Evolutionary conservation across 1,284 basidiomycete species (phyloP), one percentile per base, ranked within the genome.

Genomic region (Cystobasidium sp.): DNA sequence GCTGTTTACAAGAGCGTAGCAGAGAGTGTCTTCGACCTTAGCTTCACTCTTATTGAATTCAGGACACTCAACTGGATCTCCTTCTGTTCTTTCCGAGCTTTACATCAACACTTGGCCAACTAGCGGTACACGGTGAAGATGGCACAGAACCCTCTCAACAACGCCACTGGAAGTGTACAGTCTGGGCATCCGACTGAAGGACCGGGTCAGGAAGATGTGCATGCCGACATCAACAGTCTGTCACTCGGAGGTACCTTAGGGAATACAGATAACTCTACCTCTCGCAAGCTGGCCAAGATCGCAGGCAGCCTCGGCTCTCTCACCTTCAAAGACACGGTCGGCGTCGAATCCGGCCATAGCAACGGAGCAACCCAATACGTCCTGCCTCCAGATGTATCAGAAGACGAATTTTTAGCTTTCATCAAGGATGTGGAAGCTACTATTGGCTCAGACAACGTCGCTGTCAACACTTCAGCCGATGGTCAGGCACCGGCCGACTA

Each of bases 401-500:
- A 73, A 39, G 64, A 55, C 24, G 44, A 49, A 6, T 77, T 77
- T 49, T 56, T 72, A 39, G 20, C 47, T 7, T 75, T 75, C 4
- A 75, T 77, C 12, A 73, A 55, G 3, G 75, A 75, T 39, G 43
- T 76, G 10, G 52, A 75, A 20, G 20, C 43, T 12, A 10, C 59
- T 1, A n/a, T 76, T 12, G 76, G 76, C 22, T 47, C 24, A 0
- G 61, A 68, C 20, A 55, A 65, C 12, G 74, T 77, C 44, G 59
- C 62, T 22, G n/a, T 77, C 49, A 77, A 77, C 18, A 58, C 69
- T 22, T 51, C 44, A 10, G 72, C 76, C 22, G 64, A 66, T 10
- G 52, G 68, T 61, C 52, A 68, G 8, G 76, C 69, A 14, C 49
- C 59, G 24, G 72, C 68, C 10, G 68, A 71, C 68, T 76, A 67